phyloP scores from a whole-genome alignment of 2,329 filamentous ascomycete species.

The Botrytis porri region DNA sequence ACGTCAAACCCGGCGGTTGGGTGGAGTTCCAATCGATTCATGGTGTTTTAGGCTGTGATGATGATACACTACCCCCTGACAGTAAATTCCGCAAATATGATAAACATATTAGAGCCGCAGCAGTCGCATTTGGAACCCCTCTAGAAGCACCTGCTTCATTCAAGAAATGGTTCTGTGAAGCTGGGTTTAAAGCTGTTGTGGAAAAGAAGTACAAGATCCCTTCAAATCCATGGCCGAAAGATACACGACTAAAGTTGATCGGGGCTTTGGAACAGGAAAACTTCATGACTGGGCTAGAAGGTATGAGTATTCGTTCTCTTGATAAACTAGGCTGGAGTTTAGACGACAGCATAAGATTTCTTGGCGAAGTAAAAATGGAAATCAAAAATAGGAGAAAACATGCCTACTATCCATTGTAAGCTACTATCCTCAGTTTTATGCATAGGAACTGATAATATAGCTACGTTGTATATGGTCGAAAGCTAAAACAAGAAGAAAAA shows the following conservation, averaged over 20 bases:
- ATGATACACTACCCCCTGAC: neutral
- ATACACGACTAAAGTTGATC: constrained; percentile 31
- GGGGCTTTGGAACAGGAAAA: constrained; percentile 8
- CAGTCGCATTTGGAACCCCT: neutral
- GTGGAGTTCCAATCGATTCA: neutral
- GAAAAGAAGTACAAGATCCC: constrained; percentile 34
- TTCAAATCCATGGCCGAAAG: constrained; percentile 32
- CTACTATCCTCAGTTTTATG: neutral
- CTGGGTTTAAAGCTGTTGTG: constrained; percentile 31
- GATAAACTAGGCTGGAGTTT: neutral
- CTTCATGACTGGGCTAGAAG: neutral
- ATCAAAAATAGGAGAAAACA: neutral
- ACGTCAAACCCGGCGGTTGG: neutral
- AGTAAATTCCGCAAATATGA: constrained; percentile 19
- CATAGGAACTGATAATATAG: neutral
- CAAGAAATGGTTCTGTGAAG: constrained; percentile 33
- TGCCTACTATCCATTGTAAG: constrained; percentile 1
- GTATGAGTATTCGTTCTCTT: neutral
- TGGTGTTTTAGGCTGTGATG: neutral
- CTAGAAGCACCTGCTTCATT: constrained; percentile 8
- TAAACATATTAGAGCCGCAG: neutral
- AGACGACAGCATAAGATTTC: neutral
- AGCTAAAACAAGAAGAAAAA: neutral
- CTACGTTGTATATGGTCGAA: neutral
- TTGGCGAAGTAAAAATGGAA: constrained; percentile 1